Percentiles rank a stretch among this genome's conserved stretches.
Evolutionary conservation across 345 rosid species (phyloP).

Genomic region (Populus nigra): DNA sequence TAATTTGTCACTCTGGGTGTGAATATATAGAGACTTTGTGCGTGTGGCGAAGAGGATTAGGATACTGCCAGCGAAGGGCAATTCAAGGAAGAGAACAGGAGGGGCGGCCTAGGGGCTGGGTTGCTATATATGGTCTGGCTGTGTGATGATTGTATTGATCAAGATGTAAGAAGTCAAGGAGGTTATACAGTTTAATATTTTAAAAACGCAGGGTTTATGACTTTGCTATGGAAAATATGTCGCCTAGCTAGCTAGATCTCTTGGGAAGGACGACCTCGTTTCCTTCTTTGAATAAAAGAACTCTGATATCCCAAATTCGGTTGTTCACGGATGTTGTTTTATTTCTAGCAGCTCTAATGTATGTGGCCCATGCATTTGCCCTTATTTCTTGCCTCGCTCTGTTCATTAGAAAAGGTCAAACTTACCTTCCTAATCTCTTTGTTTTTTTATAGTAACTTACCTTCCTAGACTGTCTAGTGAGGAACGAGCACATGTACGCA

Average conservation of each 20-base stretch:
- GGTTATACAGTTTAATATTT: neutral
- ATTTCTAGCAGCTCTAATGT: neutral
- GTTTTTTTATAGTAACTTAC: no score
- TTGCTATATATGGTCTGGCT: neutral
- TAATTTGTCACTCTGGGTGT: neutral
- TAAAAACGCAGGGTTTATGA: neutral
- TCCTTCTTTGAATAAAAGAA: neutral
- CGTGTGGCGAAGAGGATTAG: conserved; percentile 89
- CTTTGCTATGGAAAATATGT: neutral
- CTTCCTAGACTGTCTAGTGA: no score
- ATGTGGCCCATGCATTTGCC: neutral
- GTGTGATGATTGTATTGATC: neutral
- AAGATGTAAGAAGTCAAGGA: neutral
- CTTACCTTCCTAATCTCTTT: no score
- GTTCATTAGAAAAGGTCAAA: no score
- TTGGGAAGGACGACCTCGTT: neutral
- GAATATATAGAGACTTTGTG: conserved; percentile 65
- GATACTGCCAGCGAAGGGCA: conserved; percentile 70
- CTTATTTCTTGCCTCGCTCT: no score
- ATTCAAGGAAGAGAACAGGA: conserved; percentile 45
- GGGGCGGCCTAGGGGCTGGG: conserved; percentile 19
- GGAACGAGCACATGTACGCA: no score
- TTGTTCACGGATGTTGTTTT: neutral
- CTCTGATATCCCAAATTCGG: neutral
- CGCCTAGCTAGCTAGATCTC: neutral